Evolutionary conservation across 768 basidiomycete genomes (phyloP).

Genomic region (Naganishia friedmannii): DNA sequence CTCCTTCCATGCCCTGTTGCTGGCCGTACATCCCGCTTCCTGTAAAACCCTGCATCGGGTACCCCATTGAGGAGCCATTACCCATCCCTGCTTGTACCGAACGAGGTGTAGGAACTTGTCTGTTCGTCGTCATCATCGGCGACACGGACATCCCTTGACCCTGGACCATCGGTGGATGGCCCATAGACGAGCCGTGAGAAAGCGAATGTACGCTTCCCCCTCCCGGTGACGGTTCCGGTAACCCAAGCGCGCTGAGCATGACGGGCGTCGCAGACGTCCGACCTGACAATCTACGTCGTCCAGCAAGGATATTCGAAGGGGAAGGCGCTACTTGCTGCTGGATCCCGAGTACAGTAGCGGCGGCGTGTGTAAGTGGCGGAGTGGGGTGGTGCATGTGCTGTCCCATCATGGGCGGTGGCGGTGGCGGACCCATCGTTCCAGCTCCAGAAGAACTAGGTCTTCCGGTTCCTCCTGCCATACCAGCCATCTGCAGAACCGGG

Average conservation of each 20-base stretch:
- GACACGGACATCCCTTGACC: neutral
- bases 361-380: neutral
- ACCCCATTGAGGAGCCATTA: neutral
- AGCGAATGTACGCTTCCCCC: neutral
- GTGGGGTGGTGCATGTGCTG: neutral
- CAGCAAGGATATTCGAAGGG: neutral
- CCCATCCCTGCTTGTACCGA: too few relatives aligned
- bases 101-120: neutral
- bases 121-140: conserved; percentile 18
- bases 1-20: neutral
- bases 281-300: neutral
- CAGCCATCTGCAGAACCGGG: neutral
- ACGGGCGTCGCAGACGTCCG: neutral
- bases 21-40: neutral
- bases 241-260: neutral
- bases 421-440: conserved; percentile 22
- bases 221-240: neutral
- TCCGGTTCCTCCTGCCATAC: neutral
- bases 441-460: conserved; percentile 5
- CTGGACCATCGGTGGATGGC: neutral
- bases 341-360: neutral
- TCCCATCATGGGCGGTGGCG: neutral
- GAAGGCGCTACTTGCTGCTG: neutral
- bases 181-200: neutral
- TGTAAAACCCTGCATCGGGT: neutral